Evolutionary conservation across 441 rosid species (phyloP), one percentile per base, ranked within the genome.

Genomic region (Pelargonium fulgidum): DNA sequence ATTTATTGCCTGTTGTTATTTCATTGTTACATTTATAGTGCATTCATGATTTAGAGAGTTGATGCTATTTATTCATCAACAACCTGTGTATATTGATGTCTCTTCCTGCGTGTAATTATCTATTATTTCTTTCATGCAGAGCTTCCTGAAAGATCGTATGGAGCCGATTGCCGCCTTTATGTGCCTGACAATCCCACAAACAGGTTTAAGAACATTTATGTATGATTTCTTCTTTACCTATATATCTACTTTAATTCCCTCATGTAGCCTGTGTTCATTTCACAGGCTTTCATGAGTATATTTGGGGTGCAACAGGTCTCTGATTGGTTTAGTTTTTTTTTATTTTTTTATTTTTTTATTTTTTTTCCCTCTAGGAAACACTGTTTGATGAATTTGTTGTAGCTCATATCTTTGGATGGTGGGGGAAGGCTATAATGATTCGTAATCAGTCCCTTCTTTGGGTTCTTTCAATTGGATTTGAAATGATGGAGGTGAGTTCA

Each of bases 191-290:
- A 87, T 77, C 88, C 97, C 71, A 76, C 91, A 45, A 91, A 86
- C 98, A 91, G 96, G 97, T 96, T 96, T 89, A 96, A 89, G 90
- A 96, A 96, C 81, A 90, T 96, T 85, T 88, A 91, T 90, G 97
- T 96, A 93, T 80, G 98, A 85, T 77, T 81, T 93, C 92, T 88
- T 84, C 87, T 85, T 84, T 68, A 76, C 69, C 74, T 67, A 48
- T 63, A 58, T 69, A 39, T 69, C 14, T 68, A 65, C 72, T 68
- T 73, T 66, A 9, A 0, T 48, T 20, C 19, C 20, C 66, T 67
- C 48, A 7, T 58, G 33, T 69, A 20, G 19, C 33, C n/a, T n/a
- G 14, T 59, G 26, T 62, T 58, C 59, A 13, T 61, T 36, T 72
- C 24, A 11, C 62, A 39, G 10, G 19, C 54, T 3, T 58, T 65